phyloP scores from a whole-genome alignment of 768 basidiomycete species.

The Lactarius vividus region DNA sequence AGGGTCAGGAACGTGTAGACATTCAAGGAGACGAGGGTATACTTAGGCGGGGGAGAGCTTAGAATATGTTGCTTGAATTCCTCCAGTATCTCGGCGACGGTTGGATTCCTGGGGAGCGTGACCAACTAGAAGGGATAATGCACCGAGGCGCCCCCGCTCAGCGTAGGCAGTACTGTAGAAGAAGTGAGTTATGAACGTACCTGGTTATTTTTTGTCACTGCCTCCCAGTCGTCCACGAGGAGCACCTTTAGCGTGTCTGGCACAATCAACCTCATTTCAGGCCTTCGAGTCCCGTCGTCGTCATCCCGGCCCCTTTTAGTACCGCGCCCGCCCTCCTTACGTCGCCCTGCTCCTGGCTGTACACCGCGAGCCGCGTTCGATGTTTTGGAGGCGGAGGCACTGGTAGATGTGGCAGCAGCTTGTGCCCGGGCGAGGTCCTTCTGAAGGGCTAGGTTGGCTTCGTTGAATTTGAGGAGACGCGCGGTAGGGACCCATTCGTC shows the following conservation, averaged over 20 bases:
- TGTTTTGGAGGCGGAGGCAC: conserved; percentile 35
- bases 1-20: background rate
- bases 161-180: background rate
- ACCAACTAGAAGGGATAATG: conserved; percentile 59
- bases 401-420: conserved; percentile 40
- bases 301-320: conserved; percentile 75
- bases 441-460: conserved; percentile 74
- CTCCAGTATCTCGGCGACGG: conserved; percentile 69
- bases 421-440: conserved; percentile 56
- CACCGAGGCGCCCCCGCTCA: background rate
- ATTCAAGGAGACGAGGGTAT: conserved; percentile 27
- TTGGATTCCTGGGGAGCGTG: conserved; percentile 74
- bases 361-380: conserved; percentile 29
- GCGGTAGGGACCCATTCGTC: conserved; percentile 91
- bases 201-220: conserved; percentile 91
- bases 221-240: conserved; percentile 97
- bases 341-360: conserved; percentile 29
- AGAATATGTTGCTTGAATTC: conserved; percentile 71
- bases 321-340: conserved; percentile 64
- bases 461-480: conserved; percentile 83
- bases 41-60: conserved; percentile 46
- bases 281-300: conserved; percentile 75
- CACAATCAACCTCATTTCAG: conserved; percentile 87
- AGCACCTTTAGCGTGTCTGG: conserved; percentile 88
- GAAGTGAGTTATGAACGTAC: conserved; percentile 38